These are phyloP conservation scores for Agaricales sp. DNA, from an alignment of 1,284 basidiomycete species.

Conservation along the genomic window DNA sequence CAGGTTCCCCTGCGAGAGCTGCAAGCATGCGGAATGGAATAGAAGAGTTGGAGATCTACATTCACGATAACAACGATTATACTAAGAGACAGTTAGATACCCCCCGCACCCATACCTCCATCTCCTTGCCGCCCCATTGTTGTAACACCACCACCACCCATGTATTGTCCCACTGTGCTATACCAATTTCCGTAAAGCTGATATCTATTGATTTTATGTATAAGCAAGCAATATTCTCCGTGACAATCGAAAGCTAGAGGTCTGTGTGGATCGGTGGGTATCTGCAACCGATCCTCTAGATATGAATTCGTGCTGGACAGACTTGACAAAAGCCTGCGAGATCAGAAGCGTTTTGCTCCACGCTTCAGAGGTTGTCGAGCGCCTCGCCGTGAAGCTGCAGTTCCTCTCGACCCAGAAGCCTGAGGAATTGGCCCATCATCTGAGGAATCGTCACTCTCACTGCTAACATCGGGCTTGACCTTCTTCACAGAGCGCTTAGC, in stretches of 20 bases:
- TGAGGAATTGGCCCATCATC: slow-evolving; percentile 36
- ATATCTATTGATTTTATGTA: neutral
- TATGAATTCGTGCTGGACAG: too few relatives aligned
- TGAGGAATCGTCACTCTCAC: slow-evolving; percentile 44
- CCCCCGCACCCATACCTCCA: neutral
- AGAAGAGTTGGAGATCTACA: neutral
- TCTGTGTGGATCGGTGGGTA: too few relatives aligned
- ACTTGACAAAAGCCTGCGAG: too few relatives aligned
- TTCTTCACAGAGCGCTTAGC: slow-evolving; percentile 38
- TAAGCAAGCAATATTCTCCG: too few relatives aligned
- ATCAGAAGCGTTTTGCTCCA: slow-evolving; percentile 33
- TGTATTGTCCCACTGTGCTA: neutral
- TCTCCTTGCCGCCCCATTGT: too few relatives aligned
- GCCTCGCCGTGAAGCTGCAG: slow-evolving; percentile 28
- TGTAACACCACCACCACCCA: neutral
- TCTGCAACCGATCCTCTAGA: too few relatives aligned
- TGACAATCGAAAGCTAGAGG: too few relatives aligned
- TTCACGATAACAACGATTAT: neutral
- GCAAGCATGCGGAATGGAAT: neutral
- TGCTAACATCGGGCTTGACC: slow-evolving; percentile 22
- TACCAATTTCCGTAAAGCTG: too few relatives aligned
- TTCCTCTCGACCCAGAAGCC: slow-evolving; percentile 23
- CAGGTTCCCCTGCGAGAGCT: slow-evolving; percentile 1
- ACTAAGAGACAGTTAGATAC: too few relatives aligned
- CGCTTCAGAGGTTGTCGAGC: slow-evolving; percentile 65